Conservation (phyloP, 1,284 basidiomycete species). For the Anthracocystis walkeri region DNA sequence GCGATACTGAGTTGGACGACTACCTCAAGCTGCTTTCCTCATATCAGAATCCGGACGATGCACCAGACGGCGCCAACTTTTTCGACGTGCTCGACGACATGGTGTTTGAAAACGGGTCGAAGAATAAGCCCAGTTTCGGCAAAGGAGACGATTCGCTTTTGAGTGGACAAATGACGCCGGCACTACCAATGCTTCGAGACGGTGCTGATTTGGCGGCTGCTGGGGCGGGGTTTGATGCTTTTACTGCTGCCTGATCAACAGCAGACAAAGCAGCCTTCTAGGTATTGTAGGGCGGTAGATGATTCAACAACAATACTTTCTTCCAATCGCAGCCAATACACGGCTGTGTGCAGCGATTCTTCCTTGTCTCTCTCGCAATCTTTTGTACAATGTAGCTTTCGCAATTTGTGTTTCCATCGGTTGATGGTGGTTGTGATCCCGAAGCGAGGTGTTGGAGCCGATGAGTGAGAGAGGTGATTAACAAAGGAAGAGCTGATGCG, state of each 20-base stretch:
- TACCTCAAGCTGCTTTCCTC: slow-evolving; percentile 47
- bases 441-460: too few relatives aligned
- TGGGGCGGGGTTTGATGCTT: slow-evolving; percentile 35
- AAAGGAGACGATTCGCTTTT: background rate
- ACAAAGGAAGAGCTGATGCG: too few relatives aligned
- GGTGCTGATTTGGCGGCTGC: slow-evolving; percentile 30
- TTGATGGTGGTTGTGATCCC: too few relatives aligned
- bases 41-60: slow-evolving; percentile 48
- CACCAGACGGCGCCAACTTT: slow-evolving; percentile 34
- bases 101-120: slow-evolving; percentile 34
- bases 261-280: too few relatives aligned
- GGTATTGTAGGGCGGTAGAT: too few relatives aligned
- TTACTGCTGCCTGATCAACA: slow-evolving; percentile 12
- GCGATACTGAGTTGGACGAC: slow-evolving; percentile 37
- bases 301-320: too few relatives aligned
- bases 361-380: too few relatives aligned
- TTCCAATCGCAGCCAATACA: too few relatives aligned
- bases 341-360: too few relatives aligned
- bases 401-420: too few relatives aligned
- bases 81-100: slow-evolving; percentile 50
- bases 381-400: too few relatives aligned
- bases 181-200: slow-evolving; percentile 23
- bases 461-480: too few relatives aligned
- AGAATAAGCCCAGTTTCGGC: slow-evolving; percentile 25
- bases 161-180: slow-evolving; percentile 5